These are phyloP conservation scores for Ilyonectria mors-panacis DNA, from an alignment of 2,329 filamentous ascomycete species.

Conservation along the genomic window DNA sequence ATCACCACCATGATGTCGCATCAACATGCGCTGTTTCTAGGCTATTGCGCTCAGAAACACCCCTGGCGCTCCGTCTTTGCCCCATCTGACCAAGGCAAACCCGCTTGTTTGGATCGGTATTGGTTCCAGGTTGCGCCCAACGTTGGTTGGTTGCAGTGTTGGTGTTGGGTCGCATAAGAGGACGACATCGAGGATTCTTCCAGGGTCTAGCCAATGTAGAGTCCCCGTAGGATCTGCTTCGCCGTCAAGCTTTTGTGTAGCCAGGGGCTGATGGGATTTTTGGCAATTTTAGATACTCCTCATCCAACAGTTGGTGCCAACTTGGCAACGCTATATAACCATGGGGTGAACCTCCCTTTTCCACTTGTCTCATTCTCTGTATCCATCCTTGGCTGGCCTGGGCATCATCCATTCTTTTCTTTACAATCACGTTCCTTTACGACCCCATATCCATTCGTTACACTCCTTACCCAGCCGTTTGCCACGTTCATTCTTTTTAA, in stretches of 20 bases:
- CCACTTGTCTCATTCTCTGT: conserved; percentile 6
- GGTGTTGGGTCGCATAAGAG: neutral
- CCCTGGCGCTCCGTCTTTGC: conserved; percentile 10
- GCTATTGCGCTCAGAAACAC: neutral
- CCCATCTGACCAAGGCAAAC: conserved; percentile 3
- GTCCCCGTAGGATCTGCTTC: conserved; percentile 19
- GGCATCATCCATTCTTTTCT: conserved; percentile 4
- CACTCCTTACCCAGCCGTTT: neutral
- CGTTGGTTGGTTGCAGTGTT: neutral
- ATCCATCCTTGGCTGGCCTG: conserved; percentile 9
- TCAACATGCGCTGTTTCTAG: conserved; percentile 2
- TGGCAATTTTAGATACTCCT: conserved; percentile 1
- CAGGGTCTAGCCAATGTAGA: neutral
- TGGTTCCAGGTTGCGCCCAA: neutral
- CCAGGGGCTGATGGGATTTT: conserved; percentile 21
- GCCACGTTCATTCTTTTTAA: neutral
- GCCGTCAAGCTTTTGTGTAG: conserved; percentile 24
- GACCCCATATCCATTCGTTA: conserved; percentile 1
- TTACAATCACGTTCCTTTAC: conserved; percentile 8
- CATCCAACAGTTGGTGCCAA: neutral
- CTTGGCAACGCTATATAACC: conserved; percentile 9
- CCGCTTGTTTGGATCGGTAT: conserved; percentile 1
- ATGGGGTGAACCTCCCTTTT: conserved; percentile 8
- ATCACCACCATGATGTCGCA: conserved; percentile 7
- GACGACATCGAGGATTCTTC: conserved; percentile 6